Base-by-base conservation (phyloP, 2,329 filamentous ascomycete genomes). In the Pseudopithomyces maydicus region DNA sequence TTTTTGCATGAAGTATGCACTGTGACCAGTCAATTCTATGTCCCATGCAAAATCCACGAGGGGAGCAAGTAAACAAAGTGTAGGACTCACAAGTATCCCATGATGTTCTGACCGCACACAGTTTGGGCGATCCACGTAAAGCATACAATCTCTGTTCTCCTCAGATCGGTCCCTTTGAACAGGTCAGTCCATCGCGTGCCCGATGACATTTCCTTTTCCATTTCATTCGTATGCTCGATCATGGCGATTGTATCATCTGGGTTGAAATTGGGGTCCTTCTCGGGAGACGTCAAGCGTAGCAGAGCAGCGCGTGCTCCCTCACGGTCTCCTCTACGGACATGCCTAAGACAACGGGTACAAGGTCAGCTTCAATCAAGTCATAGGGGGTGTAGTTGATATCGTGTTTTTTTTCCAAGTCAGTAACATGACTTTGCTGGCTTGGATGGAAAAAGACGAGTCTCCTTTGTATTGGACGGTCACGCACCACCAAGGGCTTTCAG, bases 151-250 rank as follows among this genome's bases (percentile, higher is more conserved):
- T 90, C 91, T 1, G 91, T 96, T 19, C 92, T 85, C 50, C 92
- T 87, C 51, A 88, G 80, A 71, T 96, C 88, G 14, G 84, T 83
- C 7, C 91, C 91, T 73, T 83, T 88, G 82, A 96, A 95, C 76
- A 91, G 94, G 72, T 96, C 91, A 63, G 82, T 76, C 75, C 93
- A 96, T 44, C 83, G 86, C 8, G 90, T 85, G 23, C 91, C 91
- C 14, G 80, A 79, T 29, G 57, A 56, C 54, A 91, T 88, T 72
- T 84, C 79, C 70, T 90, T 84, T 73, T 96, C 92, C n/a, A 96
- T 79, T 1, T 89, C 88, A 1, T 90, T 92, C 1, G 92, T 96
- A 70, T 95, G 90, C 3, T 91, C 85, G 86, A 97, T 96, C 90
- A 96, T 94, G 63, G 90, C 87, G 58, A 96, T 83, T 0, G 90